Base-by-base conservation (phyloP, 2,329 filamentous ascomycete genomes). In the Talaromyces sp. region DNA sequence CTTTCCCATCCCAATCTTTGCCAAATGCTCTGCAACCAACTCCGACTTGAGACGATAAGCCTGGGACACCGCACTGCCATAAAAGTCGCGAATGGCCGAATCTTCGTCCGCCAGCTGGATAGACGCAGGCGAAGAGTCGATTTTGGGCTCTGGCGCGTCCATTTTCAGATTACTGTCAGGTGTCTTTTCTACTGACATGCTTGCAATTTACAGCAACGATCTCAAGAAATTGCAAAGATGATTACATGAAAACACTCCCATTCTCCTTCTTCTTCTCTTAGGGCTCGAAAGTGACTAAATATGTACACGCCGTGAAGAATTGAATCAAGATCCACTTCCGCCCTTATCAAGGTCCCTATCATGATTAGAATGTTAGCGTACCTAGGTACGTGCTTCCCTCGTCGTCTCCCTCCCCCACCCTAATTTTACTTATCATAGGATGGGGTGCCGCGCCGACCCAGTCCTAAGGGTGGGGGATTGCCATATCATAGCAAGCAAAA, bases 51-150 rank as follows among this genome's bases (percentile, higher is more conserved):
- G 63, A 0, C 71, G 67, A 62, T 74, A 74, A 1, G 71, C 66
- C 39, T 73, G 69, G 0, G 70, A 72, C 2, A 73, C 69, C 3
- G 71, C 69, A 21, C 68, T 66, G 48, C 75, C 75, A 62, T 80
- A 80, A 66, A 80, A 80, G 11, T 48, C 21, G 5, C 46, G 46
- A 50, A 50, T 50, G 14, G 46, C 46, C 31, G 46, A 50, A 31
- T 50, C 46, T 12, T 50, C 46, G 16, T 50, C 25, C 16, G 46
- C 7, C 16, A 50, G 16, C 7, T 50, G 46, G 7, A 31, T 18
- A 6, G 46, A 50, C 3, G 25, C 16, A 50, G 46, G 46, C 16
- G 46, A 50, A 50, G 23, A 50, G 46, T n/a, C 8, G 8, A 25
- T 9, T 18, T 50, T 50, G 3, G 46, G 16, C 25, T 31, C 46